Evolutionary conservation across 73 alveolate genomes (phyloP), one percentile per base, ranked within the genome.

Genomic region (Halteria grandinella): DNA sequence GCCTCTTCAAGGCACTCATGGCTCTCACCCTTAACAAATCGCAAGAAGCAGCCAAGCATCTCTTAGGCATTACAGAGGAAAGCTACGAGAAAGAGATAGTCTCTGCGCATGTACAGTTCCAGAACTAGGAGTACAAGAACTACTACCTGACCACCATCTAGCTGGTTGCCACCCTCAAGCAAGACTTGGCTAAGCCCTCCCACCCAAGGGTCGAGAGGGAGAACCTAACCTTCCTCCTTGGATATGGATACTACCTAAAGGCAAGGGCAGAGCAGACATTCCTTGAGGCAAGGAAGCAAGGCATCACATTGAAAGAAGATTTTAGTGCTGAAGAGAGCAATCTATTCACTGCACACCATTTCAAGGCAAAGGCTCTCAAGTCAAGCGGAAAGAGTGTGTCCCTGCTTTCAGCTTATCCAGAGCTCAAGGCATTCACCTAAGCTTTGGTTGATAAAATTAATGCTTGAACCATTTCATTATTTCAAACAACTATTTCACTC

Each of bases 61-160:
- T 60, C 2, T 43, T 40, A 21, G 20, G n/a, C 10, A 20, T 60
- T 6, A 17, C 37, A 39, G 59, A 37, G 6, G n/a, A 11, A 37
- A 5, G 21, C 24, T 60, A 60, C 21, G 77, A 60, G 48, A 60
- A 39, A 20, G 55, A 60, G n/a, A n/a, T 60, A 20, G 21, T 60
- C 7, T 5, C 23, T 10, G 51, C 77, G 10, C 21, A 8, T 14
- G 77, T 59, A 6, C 24, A 10, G 2, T 60, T 11, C 43, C 60
- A 60, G 5, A 1, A 3, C n/a, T 40, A 60, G 69, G 69, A 60
- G 20, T 60, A 60, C 23, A 60, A 60, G 28, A 40, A 60, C 21
- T 60, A 7, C 59, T 60, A 60, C 24, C 41, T 60, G 12, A 1
- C 21, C 2, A 25, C 53, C 40, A 36, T 6, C 24, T 40, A 40